Evolutionary conservation across 106 monocot species (phyloP).

Genomic region (Apostasia shenzhenica): DNA sequence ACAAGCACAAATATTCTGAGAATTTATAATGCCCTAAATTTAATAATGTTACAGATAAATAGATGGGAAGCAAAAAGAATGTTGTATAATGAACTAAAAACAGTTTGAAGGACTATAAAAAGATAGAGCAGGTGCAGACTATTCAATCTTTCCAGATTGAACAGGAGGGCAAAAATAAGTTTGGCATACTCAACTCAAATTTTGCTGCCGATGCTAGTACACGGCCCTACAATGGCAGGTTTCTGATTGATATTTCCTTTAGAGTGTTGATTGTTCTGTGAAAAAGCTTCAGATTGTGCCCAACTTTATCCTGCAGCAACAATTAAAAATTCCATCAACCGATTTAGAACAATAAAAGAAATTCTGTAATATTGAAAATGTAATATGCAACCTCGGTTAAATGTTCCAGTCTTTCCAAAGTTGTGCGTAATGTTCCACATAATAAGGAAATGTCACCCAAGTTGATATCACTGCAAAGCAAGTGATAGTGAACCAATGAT

Average conservation of each 20-base stretch:
- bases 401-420: conserved; percentile 71
- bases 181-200: too few relatives aligned
- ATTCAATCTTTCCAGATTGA: too few relatives aligned
- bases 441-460: conserved; percentile 34
- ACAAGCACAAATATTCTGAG: too few relatives aligned
- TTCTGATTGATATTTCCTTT: conserved; percentile 68
- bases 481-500: neutral
- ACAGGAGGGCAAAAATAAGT: too few relatives aligned
- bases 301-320: conserved; percentile 53
- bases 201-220: too few relatives aligned
- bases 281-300: conserved; percentile 50
- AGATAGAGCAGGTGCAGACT: too few relatives aligned
- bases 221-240: conserved; percentile 22
- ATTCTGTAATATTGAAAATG: neutral
- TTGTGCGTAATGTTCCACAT: conserved; percentile 53
- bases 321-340: neutral
- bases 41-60: too few relatives aligned
- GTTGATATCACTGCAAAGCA: conserved; percentile 31
- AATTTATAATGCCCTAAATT: too few relatives aligned
- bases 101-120: too few relatives aligned
- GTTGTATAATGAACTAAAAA: too few relatives aligned
- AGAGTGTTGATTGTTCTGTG: conserved; percentile 54
- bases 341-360: neutral
- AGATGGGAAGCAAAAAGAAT: too few relatives aligned
- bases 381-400: conserved; percentile 51